Evolutionary conservation across 495 filamentous ascomycete species (phyloP).

Genomic region (Neurospora sp.): DNA sequence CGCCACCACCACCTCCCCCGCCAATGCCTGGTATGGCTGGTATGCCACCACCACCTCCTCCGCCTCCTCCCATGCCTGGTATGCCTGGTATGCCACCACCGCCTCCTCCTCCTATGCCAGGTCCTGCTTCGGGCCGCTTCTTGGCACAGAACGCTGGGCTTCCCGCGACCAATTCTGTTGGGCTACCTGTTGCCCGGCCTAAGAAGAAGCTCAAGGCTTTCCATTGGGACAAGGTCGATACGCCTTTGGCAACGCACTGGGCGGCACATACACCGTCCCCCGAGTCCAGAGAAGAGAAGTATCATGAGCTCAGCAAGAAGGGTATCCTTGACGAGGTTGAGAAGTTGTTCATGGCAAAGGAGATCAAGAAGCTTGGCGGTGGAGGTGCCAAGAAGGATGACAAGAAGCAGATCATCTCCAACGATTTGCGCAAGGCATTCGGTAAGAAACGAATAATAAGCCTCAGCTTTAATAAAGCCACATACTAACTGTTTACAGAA

Average conservation of each 20-base stretch:
- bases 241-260: conserved; percentile 92
- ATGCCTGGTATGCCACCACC: conserved; percentile 21
- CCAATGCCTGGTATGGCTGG: conserved; percentile 38
- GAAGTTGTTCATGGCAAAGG: conserved; percentile 93
- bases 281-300: conserved; percentile 86
- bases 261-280: conserved; percentile 71
- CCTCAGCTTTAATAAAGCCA: background rate
- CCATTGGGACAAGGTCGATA: conserved; percentile 98
- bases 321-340: conserved; percentile 97
- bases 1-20: conserved; percentile 37
- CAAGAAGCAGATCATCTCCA: conserved; percentile 95
- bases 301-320: conserved; percentile 79
- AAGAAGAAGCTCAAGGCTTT: conserved; percentile 99
- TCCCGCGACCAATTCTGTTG: conserved; percentile 25
- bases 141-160: conserved; percentile 35
- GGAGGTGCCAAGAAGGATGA: conserved; percentile 62
- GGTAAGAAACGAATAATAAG: conserved; percentile 32
- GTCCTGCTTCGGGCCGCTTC: conserved; percentile 39
- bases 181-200: conserved; percentile 68
- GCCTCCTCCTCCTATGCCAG: background rate
- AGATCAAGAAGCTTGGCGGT: conserved; percentile 78
- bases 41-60: conserved; percentile 45
- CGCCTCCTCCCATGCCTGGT: conserved; percentile 31
- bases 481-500: conserved; percentile 37
- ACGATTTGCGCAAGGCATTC: conserved; percentile 82